A percentile compares a stretch with the other conserved stretches of the same genome.
Conservation (phyloP, 495 filamentous ascomycete species). For the Aspergillus bertholletiae region DNA sequence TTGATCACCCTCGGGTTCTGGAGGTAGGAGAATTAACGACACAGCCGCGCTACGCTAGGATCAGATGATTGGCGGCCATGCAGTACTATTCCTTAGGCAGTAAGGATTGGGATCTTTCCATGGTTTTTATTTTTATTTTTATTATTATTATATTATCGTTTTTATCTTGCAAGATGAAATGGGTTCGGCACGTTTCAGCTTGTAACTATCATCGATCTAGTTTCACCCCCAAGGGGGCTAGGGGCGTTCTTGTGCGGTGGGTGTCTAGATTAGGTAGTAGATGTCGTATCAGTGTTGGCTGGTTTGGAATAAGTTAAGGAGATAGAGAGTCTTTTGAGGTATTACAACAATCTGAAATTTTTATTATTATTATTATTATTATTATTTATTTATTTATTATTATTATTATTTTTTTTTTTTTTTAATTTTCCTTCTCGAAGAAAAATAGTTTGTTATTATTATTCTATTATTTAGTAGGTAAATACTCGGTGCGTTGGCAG, state of each 20-base stretch:
- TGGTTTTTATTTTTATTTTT: neutral
- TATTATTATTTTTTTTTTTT: no score
- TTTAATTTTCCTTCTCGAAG: no score
- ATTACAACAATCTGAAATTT: neutral
- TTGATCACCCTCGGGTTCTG: neutral
- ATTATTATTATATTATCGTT: neutral
- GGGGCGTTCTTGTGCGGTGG: neutral
- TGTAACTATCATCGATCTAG: neutral
- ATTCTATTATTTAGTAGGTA: neutral
- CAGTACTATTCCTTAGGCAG: neutral
- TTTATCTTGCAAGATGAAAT: neutral
- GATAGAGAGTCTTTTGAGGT: no score
- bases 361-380: neutral
- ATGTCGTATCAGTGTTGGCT: neutral
- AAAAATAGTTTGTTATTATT: neutral
- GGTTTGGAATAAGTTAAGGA: neutral
- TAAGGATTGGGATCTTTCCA: neutral
- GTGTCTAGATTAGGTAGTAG: neutral
- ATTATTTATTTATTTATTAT: neutral
- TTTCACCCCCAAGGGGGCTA: conserved; percentile 1
- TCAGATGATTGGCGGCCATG: neutral
- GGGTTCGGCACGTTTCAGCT: conserved; percentile 7
- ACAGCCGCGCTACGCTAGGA: neutral
- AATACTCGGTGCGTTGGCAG: neutral
- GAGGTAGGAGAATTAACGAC: neutral